Percentiles rank a stretch among this genome's conserved stretches.
Evolutionary conservation across 1,284 basidiomycete genomes (phyloP).

Genomic region (Thecaphora frezii): DNA sequence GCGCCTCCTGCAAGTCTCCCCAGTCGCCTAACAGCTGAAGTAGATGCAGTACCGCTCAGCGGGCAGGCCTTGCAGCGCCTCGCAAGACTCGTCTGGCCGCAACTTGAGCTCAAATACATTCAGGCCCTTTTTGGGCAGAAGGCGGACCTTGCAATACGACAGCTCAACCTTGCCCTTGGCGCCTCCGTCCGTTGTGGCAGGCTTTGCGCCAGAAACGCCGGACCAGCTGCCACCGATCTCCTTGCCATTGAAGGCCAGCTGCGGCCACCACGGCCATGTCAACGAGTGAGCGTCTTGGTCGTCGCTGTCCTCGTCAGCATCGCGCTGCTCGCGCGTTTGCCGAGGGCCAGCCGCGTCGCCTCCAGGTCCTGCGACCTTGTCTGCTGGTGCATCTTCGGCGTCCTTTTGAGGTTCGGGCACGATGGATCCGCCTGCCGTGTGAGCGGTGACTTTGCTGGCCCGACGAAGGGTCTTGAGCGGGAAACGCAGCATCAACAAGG

Average conservation of each 20-base stretch:
- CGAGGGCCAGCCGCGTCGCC: no score
- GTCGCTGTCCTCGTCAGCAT: background rate
- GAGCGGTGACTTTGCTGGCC: background rate
- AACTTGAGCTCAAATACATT: constrained; percentile 30
- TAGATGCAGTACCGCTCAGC: constrained; percentile 26
- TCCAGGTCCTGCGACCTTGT: constrained; percentile 2
- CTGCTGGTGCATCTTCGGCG: no score
- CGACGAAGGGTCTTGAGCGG: constrained; percentile 13
- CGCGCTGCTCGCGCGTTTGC: no score
- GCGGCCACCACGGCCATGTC: constrained; percentile 23
- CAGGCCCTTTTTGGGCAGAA: constrained; percentile 23
- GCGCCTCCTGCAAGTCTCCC: no score
- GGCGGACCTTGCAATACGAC: constrained; percentile 17
- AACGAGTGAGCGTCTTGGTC: background rate
- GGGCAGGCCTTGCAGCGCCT: constrained; percentile 7
- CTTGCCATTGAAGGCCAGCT: constrained; percentile 26
- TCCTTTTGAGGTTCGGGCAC: background rate
- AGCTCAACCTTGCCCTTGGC: constrained; percentile 5
- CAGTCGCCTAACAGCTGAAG: constrained; percentile 16
- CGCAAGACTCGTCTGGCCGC: constrained; percentile 6
- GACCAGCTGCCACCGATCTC: constrained; percentile 12
- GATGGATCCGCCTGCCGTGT: no score
- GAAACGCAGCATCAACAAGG: constrained; percentile 17
- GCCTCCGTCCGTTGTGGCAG: background rate
- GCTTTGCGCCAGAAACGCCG: no score